Evolutionary conservation across 352 stramenopile species (phyloP).

Genomic region (Aphanomyces astaci): DNA sequence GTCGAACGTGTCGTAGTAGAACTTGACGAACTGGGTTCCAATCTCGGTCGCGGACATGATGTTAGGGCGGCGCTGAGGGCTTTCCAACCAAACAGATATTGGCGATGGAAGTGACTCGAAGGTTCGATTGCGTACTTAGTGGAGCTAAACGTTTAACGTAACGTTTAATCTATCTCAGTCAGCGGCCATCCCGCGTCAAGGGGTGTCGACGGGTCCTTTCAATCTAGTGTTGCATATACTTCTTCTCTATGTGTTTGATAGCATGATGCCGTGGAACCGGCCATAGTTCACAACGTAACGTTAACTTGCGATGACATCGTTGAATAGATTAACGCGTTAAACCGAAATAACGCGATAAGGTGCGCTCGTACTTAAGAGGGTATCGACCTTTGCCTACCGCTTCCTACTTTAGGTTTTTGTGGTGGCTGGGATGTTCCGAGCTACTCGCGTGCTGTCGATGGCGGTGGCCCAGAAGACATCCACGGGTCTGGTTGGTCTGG

Average conservation of each 20-base stretch:
- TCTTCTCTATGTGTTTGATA: too few species aligned
- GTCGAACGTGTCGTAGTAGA: slow-evolving; percentile 85
- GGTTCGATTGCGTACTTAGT: not conserved
- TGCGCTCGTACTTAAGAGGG: not conserved
- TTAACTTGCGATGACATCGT: too few species aligned
- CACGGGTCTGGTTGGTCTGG: slow-evolving; percentile 76
- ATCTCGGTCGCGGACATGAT: slow-evolving; percentile 80
- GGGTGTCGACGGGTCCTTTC: too few species aligned
- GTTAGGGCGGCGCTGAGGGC: not conserved
- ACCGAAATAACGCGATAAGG: not conserved
- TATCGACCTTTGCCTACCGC: not conserved
- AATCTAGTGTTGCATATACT: too few species aligned
- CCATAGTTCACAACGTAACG: too few species aligned
- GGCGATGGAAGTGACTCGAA: not conserved
- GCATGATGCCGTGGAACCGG: too few species aligned
- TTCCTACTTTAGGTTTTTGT: slow-evolving; percentile 11
- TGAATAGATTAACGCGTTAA: not conserved
- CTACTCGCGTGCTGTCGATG: slow-evolving; percentile 73
- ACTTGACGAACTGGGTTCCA: slow-evolving; percentile 77
- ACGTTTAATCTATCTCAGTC: too few species aligned
- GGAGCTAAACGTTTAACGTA: too few species aligned
- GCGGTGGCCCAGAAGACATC: slow-evolving; percentile 73
- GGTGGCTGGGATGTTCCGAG: slow-evolving; percentile 48
- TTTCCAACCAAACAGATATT: slow-evolving; percentile 12
- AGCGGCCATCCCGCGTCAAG: too few species aligned